Base-by-base conservation (phyloP, 2,329 filamentous ascomycete species). In the Drechmeria coniospora region DNA sequence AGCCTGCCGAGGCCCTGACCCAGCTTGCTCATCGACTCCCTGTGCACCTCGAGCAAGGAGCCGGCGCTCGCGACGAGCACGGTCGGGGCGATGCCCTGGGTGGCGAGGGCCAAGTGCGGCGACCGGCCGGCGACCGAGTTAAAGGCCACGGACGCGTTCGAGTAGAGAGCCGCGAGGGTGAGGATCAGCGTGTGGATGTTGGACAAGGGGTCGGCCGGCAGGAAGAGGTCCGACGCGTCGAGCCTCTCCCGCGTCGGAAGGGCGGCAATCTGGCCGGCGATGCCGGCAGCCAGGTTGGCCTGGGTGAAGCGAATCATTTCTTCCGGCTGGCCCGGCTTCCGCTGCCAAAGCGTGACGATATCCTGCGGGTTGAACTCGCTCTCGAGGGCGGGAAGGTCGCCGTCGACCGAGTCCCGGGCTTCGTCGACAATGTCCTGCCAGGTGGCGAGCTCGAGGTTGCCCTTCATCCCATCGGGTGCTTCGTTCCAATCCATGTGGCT, bases 401-500 rank as follows among this genome's bases (percentile, higher is more conserved):
- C 57, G 23, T 65, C 68, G 21, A 68, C 63, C 29, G 58, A 60
- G 16, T 59, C 54, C 12, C 73, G 69, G 37, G 66, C 64, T 35
- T 90, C 79, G 37, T 78, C 71, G 15, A 94, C 59, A 29, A 95
- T 68, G 33, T 94, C 81, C 44, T 92, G 81, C 86, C 87, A 98
- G 10, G 87, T 90, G n/a, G 75, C 70, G 11, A 94, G 79, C 31
- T 79, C 79, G 34, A 92, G 63, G 35, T 66, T 74, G 32, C 77
- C 70, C 11, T 77, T 77, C 31, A 77, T 75, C 28, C 79, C 78
- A 44, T 78, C 69, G 8, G 86, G 84, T 2, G 86, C 71, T 47
- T 87, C 81, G 41, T 82, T 86, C 86, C 87, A 98, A 53, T 93
- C 86, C 66, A 98, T 79, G 48, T 95, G 87, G 41, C 74, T 72